Conservation (phyloP, 371 early-diverging fungal genomes). For the Apophysomyces trapeziformis region DNA sequence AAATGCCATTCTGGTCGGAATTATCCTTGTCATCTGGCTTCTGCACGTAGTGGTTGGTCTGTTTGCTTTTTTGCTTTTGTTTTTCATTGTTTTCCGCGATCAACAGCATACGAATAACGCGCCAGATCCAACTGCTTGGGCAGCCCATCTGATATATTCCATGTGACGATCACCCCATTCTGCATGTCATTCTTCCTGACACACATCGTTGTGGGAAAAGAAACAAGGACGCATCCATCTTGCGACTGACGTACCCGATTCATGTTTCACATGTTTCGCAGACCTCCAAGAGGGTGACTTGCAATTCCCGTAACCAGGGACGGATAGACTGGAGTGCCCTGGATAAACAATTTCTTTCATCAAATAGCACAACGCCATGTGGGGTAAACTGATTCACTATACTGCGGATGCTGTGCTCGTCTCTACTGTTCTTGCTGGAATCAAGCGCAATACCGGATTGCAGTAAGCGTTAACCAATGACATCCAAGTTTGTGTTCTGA, state of each 20-base stretch:
- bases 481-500: not conserved
- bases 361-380: constrained; percentile 35
- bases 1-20: not conserved
- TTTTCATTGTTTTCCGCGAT: not conserved
- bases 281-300: not conserved
- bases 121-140: too few species aligned
- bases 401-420: constrained; percentile 75
- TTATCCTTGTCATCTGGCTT: not conserved
- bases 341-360: not conserved
- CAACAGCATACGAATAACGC: too few species aligned
- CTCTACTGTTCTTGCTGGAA: constrained; percentile 78
- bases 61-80: not conserved
- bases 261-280: not conserved
- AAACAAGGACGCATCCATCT: too few species aligned
- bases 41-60: too few species aligned
- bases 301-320: constrained; percentile 1
- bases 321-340: not conserved
- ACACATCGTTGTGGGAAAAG: too few species aligned
- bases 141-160: too few species aligned
- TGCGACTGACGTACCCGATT: not conserved
- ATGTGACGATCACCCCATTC: too few species aligned
- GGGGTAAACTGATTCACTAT: constrained; percentile 66
- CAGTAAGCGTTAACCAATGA: constrained; percentile 45
- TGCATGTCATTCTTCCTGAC: too few species aligned
- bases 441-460: constrained; percentile 72